phyloP scores from a whole-genome alignment of 2,329 filamentous ascomycete species.

The Neofusicoccum sp. region DNA sequence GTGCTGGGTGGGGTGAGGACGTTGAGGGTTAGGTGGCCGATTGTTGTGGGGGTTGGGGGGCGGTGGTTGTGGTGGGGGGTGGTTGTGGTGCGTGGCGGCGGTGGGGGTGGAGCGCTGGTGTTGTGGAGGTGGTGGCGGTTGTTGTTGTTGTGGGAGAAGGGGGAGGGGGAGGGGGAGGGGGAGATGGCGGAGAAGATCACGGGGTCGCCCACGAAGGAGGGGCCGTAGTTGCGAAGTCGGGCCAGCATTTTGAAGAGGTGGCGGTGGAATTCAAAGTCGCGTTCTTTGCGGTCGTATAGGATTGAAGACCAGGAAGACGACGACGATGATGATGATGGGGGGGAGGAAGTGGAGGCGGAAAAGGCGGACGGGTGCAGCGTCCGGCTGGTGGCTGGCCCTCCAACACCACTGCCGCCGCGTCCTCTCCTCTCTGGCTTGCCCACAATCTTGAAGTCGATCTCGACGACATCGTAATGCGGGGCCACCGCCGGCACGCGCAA shows the following conservation, averaged over 20 bases:
- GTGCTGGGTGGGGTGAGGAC: neutral
- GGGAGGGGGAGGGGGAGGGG: neutral
- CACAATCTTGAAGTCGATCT: conserved; percentile 5
- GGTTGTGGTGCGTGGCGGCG: neutral
- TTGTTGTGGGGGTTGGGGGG: neutral
- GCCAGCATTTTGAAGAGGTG: conserved; percentile 6
- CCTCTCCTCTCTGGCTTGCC: neutral
- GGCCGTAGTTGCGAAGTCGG: conserved; percentile 1
- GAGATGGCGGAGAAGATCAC: conserved; percentile 5
- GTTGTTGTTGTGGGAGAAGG: neutral
- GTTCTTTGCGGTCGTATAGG: neutral
- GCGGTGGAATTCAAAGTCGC: conserved; percentile 1
- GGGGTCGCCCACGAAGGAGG: conserved; percentile 4
- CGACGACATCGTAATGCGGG: conserved; percentile 1
- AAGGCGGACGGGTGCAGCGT: neutral
- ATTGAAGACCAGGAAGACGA: neutral
- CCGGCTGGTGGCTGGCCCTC: neutral
- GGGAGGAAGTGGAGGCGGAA: neutral
- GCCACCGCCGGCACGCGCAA: neutral
- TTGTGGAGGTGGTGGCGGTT: neutral
- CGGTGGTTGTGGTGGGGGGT: too few species aligned
- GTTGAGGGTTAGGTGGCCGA: neutral
- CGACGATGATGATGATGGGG: neutral
- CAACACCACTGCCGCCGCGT: neutral
- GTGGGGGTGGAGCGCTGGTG: neutral